Percentiles rank a stretch among this genome's conserved stretches.
Conservation (phyloP, 345 rosid species). For the Lepidium didymum region DNA sequence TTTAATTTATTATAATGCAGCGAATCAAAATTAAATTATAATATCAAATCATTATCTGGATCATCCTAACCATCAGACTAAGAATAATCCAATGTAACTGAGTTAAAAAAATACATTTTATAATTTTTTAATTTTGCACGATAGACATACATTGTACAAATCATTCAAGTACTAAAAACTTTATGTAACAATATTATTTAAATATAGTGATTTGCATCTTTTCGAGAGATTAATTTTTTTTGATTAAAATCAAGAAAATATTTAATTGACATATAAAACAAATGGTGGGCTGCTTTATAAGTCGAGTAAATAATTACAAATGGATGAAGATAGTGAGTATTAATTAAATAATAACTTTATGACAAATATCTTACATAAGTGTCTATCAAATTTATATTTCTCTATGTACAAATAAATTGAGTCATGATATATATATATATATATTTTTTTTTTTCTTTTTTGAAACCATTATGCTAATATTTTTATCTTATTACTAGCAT, state of each 20-base stretch:
- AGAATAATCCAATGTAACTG: too few species aligned
- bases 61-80: too few species aligned
- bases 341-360: not conserved
- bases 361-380: not conserved
- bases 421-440: too few species aligned
- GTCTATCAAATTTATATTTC: not conserved
- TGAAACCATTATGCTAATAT: too few species aligned
- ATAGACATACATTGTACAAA: conserved; percentile 9
- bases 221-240: not conserved
- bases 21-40: too few species aligned
- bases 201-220: not conserved
- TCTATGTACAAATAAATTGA: not conserved
- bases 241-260: not conserved
- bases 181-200: not conserved
- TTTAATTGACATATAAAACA: not conserved
- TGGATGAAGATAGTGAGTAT: conserved; percentile 10
- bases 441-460: too few species aligned
- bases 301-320: not conserved
- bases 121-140: not conserved
- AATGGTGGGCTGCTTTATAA: conserved; percentile 13
- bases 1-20: too few species aligned
- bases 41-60: too few species aligned
- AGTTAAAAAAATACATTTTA: too few species aligned
- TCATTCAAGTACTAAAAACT: conserved; percentile 2
- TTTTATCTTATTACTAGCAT: too few species aligned